These are phyloP conservation scores for Austroboletus novae-zelandiae DNA, from an alignment of 1,284 basidiomycete genomes.

Conservation along the genomic window DNA sequence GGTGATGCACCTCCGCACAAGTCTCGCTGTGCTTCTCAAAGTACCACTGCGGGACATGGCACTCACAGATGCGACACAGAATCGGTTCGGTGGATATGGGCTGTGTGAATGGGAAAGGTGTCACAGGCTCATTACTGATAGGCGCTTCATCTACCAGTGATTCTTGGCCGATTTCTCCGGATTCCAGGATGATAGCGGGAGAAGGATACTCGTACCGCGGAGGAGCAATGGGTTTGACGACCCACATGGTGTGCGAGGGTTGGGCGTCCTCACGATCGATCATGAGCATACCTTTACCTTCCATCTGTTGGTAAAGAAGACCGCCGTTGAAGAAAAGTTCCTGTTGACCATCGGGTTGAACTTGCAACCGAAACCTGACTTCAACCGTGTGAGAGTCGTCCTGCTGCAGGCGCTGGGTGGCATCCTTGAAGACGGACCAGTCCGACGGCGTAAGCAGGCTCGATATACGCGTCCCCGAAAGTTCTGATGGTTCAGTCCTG, in stretches of 20 bases:
- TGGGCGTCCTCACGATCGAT: constrained; percentile 83
- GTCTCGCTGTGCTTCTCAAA: constrained; percentile 99
- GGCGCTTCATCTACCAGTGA: constrained; percentile 35
- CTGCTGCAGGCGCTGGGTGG: constrained; percentile 80
- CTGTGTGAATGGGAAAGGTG: constrained; percentile 69
- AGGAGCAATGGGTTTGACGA: constrained; percentile 82
- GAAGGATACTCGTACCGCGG: constrained; percentile 64
- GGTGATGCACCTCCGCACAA: constrained; percentile 93
- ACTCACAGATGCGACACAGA: constrained; percentile 97
- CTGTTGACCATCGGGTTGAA: constrained; percentile 59
- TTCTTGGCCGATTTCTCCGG: constrained; percentile 53
- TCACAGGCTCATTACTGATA: constrained; percentile 45
- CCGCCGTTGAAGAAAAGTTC: constrained; percentile 45
- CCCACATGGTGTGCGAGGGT: constrained; percentile 99
- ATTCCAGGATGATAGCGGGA: constrained; percentile 55
- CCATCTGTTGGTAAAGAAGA: constrained; percentile 82
- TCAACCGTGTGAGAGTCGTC: constrained; percentile 96
- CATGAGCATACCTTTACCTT: constrained; percentile 99
- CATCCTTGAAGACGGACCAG: constrained; percentile 83
- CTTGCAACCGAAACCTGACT: constrained; percentile 82
- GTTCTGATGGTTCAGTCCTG: constrained; percentile 82
- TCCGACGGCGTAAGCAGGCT: constrained; percentile 83
- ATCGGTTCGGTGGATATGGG: constrained; percentile 85
- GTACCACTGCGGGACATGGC: constrained; percentile 97
- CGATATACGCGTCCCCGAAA: constrained; percentile 81